Evolutionary conservation across 768 basidiomycete species (phyloP).

Genomic region (Panellus pusillus): DNA sequence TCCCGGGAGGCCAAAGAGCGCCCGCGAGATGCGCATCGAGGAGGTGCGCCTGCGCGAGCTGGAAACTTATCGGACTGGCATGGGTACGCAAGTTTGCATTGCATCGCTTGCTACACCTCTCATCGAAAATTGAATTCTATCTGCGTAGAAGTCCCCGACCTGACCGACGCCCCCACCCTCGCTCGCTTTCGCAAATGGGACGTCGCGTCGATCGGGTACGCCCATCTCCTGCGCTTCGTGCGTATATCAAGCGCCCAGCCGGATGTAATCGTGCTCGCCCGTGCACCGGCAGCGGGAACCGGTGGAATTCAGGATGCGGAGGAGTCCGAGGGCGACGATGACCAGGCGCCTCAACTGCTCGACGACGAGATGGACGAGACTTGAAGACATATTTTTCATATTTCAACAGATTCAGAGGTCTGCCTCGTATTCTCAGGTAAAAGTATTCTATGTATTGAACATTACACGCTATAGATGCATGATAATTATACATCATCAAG

Average conservation of each 20-base stretch:
- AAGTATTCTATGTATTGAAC: too few species aligned
- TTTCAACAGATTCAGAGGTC: too few species aligned
- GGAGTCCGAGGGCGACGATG: constrained; percentile 7
- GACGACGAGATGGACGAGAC: constrained; percentile 16
- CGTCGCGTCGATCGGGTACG: constrained; percentile 68
- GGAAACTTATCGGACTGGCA: constrained; percentile 77
- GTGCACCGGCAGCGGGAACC: constrained; percentile 22
- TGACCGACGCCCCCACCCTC: constrained; percentile 71
- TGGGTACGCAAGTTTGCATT: constrained; percentile 51
- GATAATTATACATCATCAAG: too few species aligned
- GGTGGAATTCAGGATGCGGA: not conserved
- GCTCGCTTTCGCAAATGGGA: constrained; percentile 78
- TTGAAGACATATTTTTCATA: not conserved
- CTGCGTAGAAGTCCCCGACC: constrained; percentile 69
- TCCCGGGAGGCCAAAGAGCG: constrained; percentile 75
- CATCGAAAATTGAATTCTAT: constrained; percentile 3
- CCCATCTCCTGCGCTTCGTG: constrained; percentile 72
- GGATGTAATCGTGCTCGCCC: constrained; percentile 48
- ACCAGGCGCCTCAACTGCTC: constrained; percentile 16
- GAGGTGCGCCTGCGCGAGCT: constrained; percentile 66
- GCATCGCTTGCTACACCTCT: not conserved
- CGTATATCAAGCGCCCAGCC: constrained; percentile 66
- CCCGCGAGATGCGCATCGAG: constrained; percentile 65
- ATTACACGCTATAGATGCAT: too few species aligned
- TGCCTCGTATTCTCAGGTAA: not conserved